A percentile compares a stretch with the other conserved stretches of the same genome.
Evolutionary conservation across 23 red algal species (phyloP).

Genomic region (Gracilaria caudata): DNA sequence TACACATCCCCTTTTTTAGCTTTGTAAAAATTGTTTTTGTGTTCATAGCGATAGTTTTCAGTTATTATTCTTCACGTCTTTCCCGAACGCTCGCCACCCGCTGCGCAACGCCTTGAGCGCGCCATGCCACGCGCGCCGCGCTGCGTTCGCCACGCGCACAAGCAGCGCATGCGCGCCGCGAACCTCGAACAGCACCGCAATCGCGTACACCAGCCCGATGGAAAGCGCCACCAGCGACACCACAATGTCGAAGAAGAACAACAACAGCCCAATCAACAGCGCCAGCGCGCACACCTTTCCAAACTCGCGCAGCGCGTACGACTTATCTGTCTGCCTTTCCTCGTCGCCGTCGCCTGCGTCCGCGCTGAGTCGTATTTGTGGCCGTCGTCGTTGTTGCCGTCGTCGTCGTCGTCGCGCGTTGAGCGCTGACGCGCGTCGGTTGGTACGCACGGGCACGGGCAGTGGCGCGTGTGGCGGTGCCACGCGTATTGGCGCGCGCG

Average conservation of each 20-base stretch:
- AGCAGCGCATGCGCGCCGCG: slow-evolving; percentile 39
- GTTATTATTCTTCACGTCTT: slow-evolving; percentile 31
- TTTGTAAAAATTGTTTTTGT: too few relatives aligned
- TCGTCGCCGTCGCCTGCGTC: slow-evolving; percentile 24
- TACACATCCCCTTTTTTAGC: too few relatives aligned
- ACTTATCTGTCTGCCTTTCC: slow-evolving; percentile 29
- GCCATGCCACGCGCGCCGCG: background rate
- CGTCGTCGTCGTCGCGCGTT: too few relatives aligned
- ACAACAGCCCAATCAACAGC: slow-evolving; percentile 31
- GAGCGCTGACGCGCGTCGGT: too few relatives aligned
- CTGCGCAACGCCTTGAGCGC: background rate
- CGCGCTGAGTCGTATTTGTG: too few relatives aligned
- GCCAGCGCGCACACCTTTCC: slow-evolving; percentile 8
- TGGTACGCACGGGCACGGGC: too few relatives aligned
- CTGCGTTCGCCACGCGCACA: background rate
- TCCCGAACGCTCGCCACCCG: slow-evolving; percentile 25
- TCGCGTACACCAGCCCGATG: slow-evolving; percentile 44
- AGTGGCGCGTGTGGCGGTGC: too few relatives aligned
- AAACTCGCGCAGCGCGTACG: slow-evolving; percentile 46
- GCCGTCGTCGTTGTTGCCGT: too few relatives aligned
- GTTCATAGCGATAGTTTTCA: background rate
- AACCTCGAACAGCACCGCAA: slow-evolving; percentile 56
- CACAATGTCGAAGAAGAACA: slow-evolving; percentile 59
- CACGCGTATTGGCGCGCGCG: too few relatives aligned
- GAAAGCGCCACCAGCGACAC: slow-evolving; percentile 44